A percentile compares a stretch with the other conserved stretches of the same genome.
phyloP scores from a whole-genome alignment of 2,329 filamentous ascomycete species.

The Ophiostoma pallidulum region DNA sequence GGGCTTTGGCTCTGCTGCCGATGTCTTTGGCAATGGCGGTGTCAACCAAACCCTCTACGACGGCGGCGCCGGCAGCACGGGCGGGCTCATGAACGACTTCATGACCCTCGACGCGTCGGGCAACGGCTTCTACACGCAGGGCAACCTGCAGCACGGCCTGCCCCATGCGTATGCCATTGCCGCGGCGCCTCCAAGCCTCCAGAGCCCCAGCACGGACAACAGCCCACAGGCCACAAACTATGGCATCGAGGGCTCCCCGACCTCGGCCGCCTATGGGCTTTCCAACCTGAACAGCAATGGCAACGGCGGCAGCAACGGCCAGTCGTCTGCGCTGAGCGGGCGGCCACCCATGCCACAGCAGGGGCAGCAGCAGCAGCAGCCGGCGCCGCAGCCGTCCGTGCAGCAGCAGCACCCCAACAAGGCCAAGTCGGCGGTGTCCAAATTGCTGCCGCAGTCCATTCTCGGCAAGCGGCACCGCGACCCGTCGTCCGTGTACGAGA shows the following conservation, averaged over 20 bases:
- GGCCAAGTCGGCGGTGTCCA: slow-evolving; percentile 33
- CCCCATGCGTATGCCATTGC: slow-evolving; percentile 58
- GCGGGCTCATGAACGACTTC: slow-evolving; percentile 42
- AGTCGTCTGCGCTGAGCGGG: neutral
- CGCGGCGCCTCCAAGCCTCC: slow-evolving; percentile 51
- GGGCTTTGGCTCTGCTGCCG: slow-evolving; percentile 31
- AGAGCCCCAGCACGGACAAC: slow-evolving; percentile 55
- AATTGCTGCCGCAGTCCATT: slow-evolving; percentile 37
- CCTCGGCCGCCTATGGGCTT: slow-evolving; percentile 26
- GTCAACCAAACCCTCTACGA: slow-evolving; percentile 41
- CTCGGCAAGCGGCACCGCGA: slow-evolving; percentile 57
- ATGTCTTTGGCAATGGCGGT: slow-evolving; percentile 42
- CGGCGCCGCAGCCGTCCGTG: slow-evolving; percentile 19
- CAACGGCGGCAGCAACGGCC: slow-evolving; percentile 2
- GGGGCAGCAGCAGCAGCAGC: slow-evolving; percentile 7
- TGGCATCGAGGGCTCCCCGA: slow-evolving; percentile 48
- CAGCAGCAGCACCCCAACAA: slow-evolving; percentile 31
- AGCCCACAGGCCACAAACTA: slow-evolving; percentile 48
- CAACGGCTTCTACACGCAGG: slow-evolving; percentile 42
- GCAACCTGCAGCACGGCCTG: slow-evolving; percentile 51
- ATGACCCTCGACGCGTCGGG: slow-evolving; percentile 38
- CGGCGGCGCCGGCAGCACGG: slow-evolving; percentile 18
- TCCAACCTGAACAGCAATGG: slow-evolving; percentile 6
- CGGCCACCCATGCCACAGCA: slow-evolving; percentile 13
- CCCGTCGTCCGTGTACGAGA: slow-evolving; percentile 78